phyloP scores from a whole-genome alignment of 768 basidiomycete species.

The Amanita thiersii region DNA sequence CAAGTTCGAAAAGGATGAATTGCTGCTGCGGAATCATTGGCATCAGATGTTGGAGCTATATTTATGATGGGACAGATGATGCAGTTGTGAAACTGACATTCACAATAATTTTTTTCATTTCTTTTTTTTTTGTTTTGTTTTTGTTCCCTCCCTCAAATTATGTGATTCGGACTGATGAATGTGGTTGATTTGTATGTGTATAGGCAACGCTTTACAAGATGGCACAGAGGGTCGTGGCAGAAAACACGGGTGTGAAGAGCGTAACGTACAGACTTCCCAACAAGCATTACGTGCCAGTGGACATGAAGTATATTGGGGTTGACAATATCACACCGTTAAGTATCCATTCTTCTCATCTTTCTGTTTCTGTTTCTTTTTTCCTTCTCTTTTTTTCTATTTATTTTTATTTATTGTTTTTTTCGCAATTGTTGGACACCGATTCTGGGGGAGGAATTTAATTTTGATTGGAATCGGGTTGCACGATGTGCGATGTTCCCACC shows the following conservation, averaged over 20 bases:
- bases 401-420: background rate
- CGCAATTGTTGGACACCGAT: background rate
- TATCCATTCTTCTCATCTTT: conserved; percentile 11
- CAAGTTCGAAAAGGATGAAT: background rate
- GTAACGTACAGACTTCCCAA: conserved; percentile 82
- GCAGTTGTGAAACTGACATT: no score
- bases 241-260: conserved; percentile 49
- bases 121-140: no score
- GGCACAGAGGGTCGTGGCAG: conserved; percentile 61
- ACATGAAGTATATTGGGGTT: conserved; percentile 65
- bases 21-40: background rate
- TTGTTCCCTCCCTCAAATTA: conserved; percentile 1
- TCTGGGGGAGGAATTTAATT: background rate
- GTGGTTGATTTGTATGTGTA: background rate
- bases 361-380: conserved; percentile 7
- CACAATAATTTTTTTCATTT: no score
- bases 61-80: no score
- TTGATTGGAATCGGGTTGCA: no score
- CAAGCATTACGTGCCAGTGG: conserved; percentile 90
- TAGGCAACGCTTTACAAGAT: conserved; percentile 93
- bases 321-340: conserved; percentile 64
- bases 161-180: conserved; percentile 2
- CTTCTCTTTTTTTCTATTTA: conserved; percentile 2
- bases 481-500: conserved; percentile 6
- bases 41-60: conserved; percentile 8